phyloP scores from a whole-genome alignment of 305 asterid genomes.

The Fraxinus sp. region DNA sequence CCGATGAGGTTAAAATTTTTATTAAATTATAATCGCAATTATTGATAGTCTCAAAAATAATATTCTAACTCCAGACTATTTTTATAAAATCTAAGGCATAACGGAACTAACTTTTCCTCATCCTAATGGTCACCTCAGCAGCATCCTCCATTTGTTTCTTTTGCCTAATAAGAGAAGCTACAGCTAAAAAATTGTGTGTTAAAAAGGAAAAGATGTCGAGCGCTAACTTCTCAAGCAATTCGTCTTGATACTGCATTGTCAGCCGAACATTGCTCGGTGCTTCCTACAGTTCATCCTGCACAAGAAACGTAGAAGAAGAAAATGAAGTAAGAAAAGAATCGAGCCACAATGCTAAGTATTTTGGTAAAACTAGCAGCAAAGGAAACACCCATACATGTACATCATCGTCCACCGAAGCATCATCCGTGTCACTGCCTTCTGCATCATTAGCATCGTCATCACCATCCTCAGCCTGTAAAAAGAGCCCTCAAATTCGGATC shows the following conservation, averaged over 20 bases:
- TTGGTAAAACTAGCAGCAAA: too few relatives aligned
- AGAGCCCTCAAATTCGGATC: not conserved
- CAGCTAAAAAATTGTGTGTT: slow-evolving; percentile 18
- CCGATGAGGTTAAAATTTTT: too few relatives aligned
- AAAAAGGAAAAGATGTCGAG: slow-evolving; percentile 11
- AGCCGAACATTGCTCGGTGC: not conserved
- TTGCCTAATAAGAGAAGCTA: slow-evolving; percentile 29
- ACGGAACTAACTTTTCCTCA: not conserved
- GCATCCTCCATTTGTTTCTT: slow-evolving; percentile 29
- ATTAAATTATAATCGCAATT: too few relatives aligned
- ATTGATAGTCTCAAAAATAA: too few relatives aligned
- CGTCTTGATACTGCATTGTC: not conserved
- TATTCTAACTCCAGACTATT: not conserved
- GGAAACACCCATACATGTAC: slow-evolving; percentile 2
- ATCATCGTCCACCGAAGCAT: slow-evolving; percentile 29
- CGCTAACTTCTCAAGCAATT: not conserved
- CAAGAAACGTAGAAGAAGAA: not conserved
- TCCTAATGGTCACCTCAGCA: not conserved
- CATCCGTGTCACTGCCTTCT: slow-evolving; percentile 1
- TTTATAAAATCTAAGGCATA: not conserved
- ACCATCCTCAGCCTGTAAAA: slow-evolving; percentile 44
- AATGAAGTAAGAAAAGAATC: not conserved
- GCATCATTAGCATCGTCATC: slow-evolving; percentile 32
- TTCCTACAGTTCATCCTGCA: slow-evolving; percentile 50
- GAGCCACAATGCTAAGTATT: too few relatives aligned